Conservation (phyloP, 2,329 filamentous ascomycete genomes). For the Trichoderma sp. region DNA sequence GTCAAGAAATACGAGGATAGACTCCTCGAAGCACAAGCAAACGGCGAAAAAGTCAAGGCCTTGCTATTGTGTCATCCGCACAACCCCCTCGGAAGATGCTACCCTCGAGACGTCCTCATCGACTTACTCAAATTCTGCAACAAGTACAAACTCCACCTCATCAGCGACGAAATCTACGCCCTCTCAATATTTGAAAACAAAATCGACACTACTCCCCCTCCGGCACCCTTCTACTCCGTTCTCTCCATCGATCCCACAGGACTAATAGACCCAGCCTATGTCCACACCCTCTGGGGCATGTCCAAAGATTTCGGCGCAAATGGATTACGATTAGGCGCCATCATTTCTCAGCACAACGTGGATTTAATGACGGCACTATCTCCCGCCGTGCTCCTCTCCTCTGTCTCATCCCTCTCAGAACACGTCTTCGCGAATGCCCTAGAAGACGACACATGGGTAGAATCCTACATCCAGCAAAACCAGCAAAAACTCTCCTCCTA, state of each 20-base stretch:
- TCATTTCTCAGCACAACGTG: slow-evolving; percentile 47
- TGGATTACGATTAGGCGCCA: slow-evolving; percentile 49
- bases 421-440: slow-evolving; percentile 40
- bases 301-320: slow-evolving; percentile 56
- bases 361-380: slow-evolving; percentile 38
- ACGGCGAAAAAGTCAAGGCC: slow-evolving; percentile 42
- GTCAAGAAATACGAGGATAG: slow-evolving; percentile 45
- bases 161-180: slow-evolving; percentile 51
- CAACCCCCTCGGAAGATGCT: slow-evolving; percentile 51
- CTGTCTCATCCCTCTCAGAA: slow-evolving; percentile 44
- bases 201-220: slow-evolving; percentile 26
- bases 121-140: slow-evolving; percentile 46
- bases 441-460: slow-evolving; percentile 42
- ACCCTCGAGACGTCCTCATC: slow-evolving; percentile 38
- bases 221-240: slow-evolving; percentile 43
- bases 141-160: slow-evolving; percentile 48
- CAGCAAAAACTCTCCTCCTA: slow-evolving; percentile 36
- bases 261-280: slow-evolving; percentile 45
- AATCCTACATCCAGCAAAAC: slow-evolving; percentile 44
- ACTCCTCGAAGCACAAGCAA: slow-evolving; percentile 36
- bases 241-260: slow-evolving; percentile 42
- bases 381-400: slow-evolving; percentile 40
- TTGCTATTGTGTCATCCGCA: slow-evolving; percentile 52
- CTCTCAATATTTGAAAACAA: slow-evolving; percentile 48
- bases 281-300: slow-evolving; percentile 51